Conservation (phyloP, 2,329 filamentous ascomycete genomes). For the Sordariomycetes sp. region DNA sequence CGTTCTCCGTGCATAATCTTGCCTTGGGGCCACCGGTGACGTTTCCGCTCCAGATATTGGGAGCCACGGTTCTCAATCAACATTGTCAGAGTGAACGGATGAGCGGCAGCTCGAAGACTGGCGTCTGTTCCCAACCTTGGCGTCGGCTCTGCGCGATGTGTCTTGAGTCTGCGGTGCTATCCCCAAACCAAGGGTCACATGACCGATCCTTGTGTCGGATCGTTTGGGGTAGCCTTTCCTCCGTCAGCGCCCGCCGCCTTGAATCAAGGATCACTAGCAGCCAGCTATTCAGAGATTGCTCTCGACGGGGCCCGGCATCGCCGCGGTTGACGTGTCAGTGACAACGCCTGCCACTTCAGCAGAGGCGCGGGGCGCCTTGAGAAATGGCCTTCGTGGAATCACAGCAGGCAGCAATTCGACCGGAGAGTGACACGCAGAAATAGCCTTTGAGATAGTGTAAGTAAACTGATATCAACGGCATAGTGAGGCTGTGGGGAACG, state of each 20-base stretch:
- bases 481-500: background rate
- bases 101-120: background rate
- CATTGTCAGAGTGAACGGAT: background rate
- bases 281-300: background rate
- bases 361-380: background rate
- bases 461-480: background rate
- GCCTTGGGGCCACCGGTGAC: background rate
- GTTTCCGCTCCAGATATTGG: background rate
- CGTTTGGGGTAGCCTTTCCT: background rate
- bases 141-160: background rate
- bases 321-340: no score
- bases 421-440: background rate
- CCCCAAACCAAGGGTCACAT: background rate
- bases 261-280: background rate
- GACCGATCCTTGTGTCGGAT: background rate
- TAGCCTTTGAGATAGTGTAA: background rate
- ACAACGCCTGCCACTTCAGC: background rate
- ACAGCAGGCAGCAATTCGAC: background rate
- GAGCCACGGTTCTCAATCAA: background rate
- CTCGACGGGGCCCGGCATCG: no score
- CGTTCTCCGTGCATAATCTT: background rate
- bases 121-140: background rate
- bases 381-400: background rate
- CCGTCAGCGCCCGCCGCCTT: background rate
- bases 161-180: background rate